phyloP scores from a whole-genome alignment of 306 rosid genomes.

The Acacia acuminata region DNA sequence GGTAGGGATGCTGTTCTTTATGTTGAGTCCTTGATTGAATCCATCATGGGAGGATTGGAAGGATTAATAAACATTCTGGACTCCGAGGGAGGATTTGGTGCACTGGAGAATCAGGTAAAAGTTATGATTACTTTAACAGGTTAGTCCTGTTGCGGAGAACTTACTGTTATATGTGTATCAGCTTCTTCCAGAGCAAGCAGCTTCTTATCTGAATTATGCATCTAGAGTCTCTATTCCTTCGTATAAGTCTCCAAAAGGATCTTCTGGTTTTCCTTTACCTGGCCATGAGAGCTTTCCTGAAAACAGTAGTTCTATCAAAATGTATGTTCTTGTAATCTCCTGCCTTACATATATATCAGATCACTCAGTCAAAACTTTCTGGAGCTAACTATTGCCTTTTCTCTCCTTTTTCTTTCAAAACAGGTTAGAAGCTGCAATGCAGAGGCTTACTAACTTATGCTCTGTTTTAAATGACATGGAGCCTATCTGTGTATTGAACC shows the following conservation, averaged over 20 bases:
- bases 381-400: slow-evolving; percentile 20
- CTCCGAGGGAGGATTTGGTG: slow-evolving; percentile 99
- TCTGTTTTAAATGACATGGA: slow-evolving; percentile 98
- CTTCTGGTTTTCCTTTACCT: slow-evolving; percentile 78
- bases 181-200: slow-evolving; percentile 99
- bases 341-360: slow-evolving; percentile 23
- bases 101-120: slow-evolving; percentile 88
- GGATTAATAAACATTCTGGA: slow-evolving; percentile 95
- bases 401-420: slow-evolving; percentile 14
- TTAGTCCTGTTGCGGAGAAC: slow-evolving; percentile 34
- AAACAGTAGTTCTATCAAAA: slow-evolving; percentile 86
- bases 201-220: slow-evolving; percentile 82
- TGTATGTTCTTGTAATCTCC: slow-evolving; percentile 50
- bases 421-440: slow-evolving; percentile 99
- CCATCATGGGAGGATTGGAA: slow-evolving; percentile 99
- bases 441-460: slow-evolving; percentile 94
- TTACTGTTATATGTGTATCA: slow-evolving; percentile 51
- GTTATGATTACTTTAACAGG: slow-evolving; percentile 28
- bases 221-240: slow-evolving; percentile 74
- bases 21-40: slow-evolving; percentile 96
- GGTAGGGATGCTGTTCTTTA: slow-evolving; percentile 98
- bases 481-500: slow-evolving; percentile 95
- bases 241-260: slow-evolving; percentile 83
- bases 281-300: slow-evolving; percentile 98
- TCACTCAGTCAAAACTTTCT: background rate